phyloP scores from a whole-genome alignment of 139 green algal genomes.

The Closterium sp. region DNA sequence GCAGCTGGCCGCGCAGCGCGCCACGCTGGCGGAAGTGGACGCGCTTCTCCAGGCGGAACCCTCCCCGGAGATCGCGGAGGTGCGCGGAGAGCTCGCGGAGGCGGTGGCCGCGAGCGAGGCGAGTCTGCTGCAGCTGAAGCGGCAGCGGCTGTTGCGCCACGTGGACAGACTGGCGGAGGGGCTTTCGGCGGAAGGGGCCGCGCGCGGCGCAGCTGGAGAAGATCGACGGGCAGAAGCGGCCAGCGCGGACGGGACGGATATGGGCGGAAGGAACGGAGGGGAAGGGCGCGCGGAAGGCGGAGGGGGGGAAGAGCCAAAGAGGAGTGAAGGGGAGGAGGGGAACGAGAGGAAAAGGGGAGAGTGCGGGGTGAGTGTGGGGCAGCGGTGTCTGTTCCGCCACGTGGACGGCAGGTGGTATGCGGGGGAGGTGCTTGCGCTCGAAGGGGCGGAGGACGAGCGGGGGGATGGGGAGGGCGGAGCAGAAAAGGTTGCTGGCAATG shows the following conservation, averaged over 20 bases:
- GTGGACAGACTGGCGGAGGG: not conserved
- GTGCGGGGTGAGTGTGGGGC: not conserved
- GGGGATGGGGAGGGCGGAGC: not conserved
- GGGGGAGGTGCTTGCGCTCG: not conserved
- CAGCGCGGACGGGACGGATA: not conserved
- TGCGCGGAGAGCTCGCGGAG: conserved; percentile 19
- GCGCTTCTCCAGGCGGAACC: not conserved
- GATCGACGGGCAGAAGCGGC: not conserved
- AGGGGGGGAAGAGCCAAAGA: not conserved
- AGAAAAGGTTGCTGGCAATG: not conserved
- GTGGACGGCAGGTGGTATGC: conserved; percentile 15
- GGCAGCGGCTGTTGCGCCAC: not conserved
- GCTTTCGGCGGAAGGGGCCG: not conserved
- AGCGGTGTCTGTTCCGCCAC: not conserved
- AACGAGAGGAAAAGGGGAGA: not conserved
- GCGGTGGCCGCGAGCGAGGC: not conserved
- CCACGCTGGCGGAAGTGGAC: conserved; percentile 6
- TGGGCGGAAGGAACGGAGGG: not conserved
- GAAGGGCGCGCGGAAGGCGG: not conserved
- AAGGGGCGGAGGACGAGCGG: not conserved
- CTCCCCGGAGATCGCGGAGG: not conserved
- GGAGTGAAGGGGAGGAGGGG: not conserved
- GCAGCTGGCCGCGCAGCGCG: conserved; percentile 14
- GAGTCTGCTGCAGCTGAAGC: conserved; percentile 24
- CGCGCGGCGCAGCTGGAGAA: not conserved